Evolutionary conservation across 2,329 filamentous ascomycete species (phyloP), one percentile per base, ranked within the genome.

Genomic region (Monilinia aucupariae): DNA sequence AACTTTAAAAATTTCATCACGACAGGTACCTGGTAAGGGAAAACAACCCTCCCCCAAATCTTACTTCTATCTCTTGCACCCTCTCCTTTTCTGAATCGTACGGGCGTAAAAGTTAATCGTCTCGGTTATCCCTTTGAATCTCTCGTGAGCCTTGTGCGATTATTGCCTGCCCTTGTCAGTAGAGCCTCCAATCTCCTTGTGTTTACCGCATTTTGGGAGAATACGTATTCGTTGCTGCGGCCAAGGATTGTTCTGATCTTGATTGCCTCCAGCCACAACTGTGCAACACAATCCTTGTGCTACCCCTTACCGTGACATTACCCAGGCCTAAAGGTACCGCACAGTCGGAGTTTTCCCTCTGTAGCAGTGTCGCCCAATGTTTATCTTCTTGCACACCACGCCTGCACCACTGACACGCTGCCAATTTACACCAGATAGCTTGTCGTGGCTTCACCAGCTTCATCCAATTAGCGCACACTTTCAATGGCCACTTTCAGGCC

Each of bases 101-200:
- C 27, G 41, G 20, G 54, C 54, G 20, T 47, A 12, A 45, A 47
- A 47, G 54, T 25, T 17, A 56, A 47, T 56, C 27, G n/a, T 34
- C 54, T 25, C 27, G 27, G 34, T 22, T 22, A 13, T 51, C 49
- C 54, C 17, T 8, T 34, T 9, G n/a, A 56, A 47, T 45, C 43
- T 49, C 41, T 37, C n/a, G 20, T 48, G 27, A 34, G 8, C 41
- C 41, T 58, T 48, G 12, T 49, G 43, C 55, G 27, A 7, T 34
- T 25, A 20, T n/a, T 43, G 43, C 34, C 48, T 27, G 20, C 30
- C 55, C 55, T 48, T 59, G 41, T 58, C 20, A 34, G n/a, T 34
- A 61, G 58, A 61, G 22, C 30, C 49, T 54, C 59, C 22, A 61
- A 48, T 61, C 37, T 54, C 39, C 32, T 54, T 32, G 20, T 13